These are phyloP conservation scores for Yarrowia sp. DNA, from an alignment of 805 yeast genomes.

Conservation along the genomic window DNA sequence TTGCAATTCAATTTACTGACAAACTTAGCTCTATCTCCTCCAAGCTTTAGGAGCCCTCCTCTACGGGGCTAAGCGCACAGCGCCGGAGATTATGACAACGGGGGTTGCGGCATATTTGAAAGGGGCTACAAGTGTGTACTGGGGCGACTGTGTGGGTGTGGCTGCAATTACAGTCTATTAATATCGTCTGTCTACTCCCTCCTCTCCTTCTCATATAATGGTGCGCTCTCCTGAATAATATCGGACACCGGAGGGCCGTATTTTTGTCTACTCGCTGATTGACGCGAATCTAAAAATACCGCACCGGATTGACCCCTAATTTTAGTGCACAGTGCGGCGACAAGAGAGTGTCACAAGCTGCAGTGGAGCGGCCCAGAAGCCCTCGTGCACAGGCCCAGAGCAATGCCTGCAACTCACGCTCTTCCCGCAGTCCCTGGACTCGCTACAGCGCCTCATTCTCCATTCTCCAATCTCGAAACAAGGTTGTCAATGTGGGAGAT, in stretches of 20 bases:
- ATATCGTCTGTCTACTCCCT: too few species aligned
- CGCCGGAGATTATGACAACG: not conserved
- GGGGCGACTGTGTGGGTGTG: too few species aligned
- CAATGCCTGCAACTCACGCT: too few species aligned
- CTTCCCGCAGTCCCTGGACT: too few species aligned
- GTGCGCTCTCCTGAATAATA: not conserved
- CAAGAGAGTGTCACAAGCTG: too few species aligned
- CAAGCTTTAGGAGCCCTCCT: not conserved
- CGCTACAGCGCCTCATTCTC: too few species aligned
- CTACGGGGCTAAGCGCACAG: not conserved
- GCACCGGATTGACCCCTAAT: conserved; percentile 2
- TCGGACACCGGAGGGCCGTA: not conserved
- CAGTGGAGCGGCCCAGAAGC: too few species aligned
- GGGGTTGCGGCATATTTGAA: not conserved
- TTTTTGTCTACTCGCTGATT: not conserved
- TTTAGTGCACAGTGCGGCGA: too few species aligned
- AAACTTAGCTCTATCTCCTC: conserved; percentile 10
- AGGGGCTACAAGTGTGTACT: too few species aligned
- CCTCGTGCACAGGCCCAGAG: too few species aligned
- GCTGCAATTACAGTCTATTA: too few species aligned
- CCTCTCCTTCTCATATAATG: not conserved
- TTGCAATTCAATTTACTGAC: not conserved
- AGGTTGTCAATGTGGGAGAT: not conserved
- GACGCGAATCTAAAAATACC: conserved; percentile 17
- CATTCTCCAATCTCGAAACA: too few species aligned